These are phyloP conservation scores for Pyrenula aspistea DNA, from an alignment of 495 filamentous ascomycete genomes.

Conservation along the genomic window DNA sequence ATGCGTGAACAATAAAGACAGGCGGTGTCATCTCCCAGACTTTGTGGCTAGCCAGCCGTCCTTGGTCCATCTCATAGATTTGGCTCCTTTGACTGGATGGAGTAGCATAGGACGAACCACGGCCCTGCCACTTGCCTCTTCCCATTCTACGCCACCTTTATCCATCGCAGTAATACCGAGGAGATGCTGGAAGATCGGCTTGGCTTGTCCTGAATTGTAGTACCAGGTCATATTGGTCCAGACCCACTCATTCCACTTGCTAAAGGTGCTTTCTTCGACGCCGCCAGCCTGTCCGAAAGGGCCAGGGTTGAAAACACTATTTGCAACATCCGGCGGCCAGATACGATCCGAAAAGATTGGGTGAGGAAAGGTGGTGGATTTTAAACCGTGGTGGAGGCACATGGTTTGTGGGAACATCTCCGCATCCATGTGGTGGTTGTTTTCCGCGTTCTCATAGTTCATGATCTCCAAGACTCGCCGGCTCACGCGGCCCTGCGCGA, in stretches of 20 bases:
- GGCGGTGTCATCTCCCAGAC: neutral
- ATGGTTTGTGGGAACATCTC: slow-evolving; percentile 60
- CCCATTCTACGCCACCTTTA: slow-evolving; percentile 23
- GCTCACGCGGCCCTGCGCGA: slow-evolving; percentile 52
- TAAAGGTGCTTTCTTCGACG: slow-evolving; percentile 30
- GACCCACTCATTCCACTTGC: slow-evolving; percentile 1
- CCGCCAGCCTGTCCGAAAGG: slow-evolving; percentile 30
- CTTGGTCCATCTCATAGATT: neutral
- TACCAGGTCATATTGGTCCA: slow-evolving; percentile 1
- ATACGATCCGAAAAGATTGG: slow-evolving; percentile 56
- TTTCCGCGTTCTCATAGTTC: slow-evolving; percentile 47
- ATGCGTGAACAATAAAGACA: too few relatives aligned
- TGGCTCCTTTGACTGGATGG: slow-evolving; percentile 36
- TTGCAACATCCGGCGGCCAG: slow-evolving; percentile 42
- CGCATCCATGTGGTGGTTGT: slow-evolving; percentile 49
- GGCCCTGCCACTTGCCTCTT: slow-evolving; percentile 30
- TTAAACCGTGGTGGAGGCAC: slow-evolving; percentile 58
- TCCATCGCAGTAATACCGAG: neutral
- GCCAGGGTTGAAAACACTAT: slow-evolving; percentile 50
- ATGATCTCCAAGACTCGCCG: slow-evolving; percentile 52
- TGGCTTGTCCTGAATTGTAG: neutral
- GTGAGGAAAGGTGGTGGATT: slow-evolving; percentile 55
- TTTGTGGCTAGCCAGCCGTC: neutral
- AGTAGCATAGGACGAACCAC: slow-evolving; percentile 42
- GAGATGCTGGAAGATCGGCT: neutral